A percentile compares a stretch with the other conserved stretches of the same genome.
phyloP scores from a whole-genome alignment of 225 moss, liverwort and hornwort genomes.

The Marchantia polymorpha region DNA sequence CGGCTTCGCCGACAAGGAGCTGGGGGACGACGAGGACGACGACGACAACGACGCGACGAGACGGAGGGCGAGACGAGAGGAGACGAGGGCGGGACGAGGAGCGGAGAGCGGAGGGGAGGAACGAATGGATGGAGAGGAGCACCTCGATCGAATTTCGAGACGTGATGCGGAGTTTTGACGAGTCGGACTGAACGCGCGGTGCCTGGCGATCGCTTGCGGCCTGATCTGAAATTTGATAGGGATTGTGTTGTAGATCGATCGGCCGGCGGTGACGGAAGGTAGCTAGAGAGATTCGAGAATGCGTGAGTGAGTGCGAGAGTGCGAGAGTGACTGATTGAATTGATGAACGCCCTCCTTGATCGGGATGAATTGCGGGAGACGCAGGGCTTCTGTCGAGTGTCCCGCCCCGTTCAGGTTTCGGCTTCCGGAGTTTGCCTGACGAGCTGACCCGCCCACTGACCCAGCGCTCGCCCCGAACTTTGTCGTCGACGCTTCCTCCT shows the following conservation, averaged over 20 bases:
- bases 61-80: not conserved
- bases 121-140: constrained; percentile 14
- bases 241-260: constrained; percentile 5
- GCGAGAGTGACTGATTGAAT: not conserved
- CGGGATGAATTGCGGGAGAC: constrained; percentile 17
- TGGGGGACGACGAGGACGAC: not conserved
- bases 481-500: not conserved
- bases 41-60: not conserved
- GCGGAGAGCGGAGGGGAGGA: not conserved
- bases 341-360: not conserved
- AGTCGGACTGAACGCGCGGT: not conserved
- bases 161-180: constrained; percentile 1
- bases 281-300: not conserved
- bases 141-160: constrained; percentile 9
- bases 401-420: not conserved
- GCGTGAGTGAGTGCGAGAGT: not conserved
- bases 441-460: not conserved
- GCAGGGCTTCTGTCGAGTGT: constrained; percentile 1
- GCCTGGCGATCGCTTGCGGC: not conserved
- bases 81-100: not conserved
- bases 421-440: not conserved
- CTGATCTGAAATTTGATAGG: not conserved
- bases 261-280: not conserved
- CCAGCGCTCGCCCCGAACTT: not conserved
- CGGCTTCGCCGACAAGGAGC: not conserved